A percentile compares a stretch with the other conserved stretches of the same genome.
These are phyloP conservation scores for Medicago lupulina DNA, from an alignment of 306 rosid genomes.

Conservation along the genomic window DNA sequence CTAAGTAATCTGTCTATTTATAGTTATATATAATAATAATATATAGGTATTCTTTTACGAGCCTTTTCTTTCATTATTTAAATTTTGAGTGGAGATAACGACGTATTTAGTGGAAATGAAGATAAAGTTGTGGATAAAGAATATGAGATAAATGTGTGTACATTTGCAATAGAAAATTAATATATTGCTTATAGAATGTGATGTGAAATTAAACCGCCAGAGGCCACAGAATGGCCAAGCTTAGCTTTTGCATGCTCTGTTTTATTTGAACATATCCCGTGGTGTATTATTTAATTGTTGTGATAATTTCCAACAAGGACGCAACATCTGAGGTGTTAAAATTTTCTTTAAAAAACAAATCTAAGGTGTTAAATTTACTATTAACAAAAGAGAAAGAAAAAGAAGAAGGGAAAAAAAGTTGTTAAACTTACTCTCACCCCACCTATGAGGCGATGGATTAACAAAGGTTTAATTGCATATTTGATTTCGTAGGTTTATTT, in stretches of 20 bases:
- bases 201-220: constrained; percentile 33
- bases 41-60: too few species aligned
- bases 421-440: too few species aligned
- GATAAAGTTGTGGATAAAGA: constrained; percentile 41
- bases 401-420: too few species aligned
- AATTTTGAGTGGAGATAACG: constrained; percentile 31
- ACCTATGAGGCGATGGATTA: too few species aligned
- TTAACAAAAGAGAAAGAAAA: too few species aligned
- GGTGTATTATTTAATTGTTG: constrained; percentile 42
- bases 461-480: too few species aligned
- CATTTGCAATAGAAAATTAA: not conserved
- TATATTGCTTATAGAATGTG: not conserved
- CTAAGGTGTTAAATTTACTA: too few species aligned
- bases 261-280: constrained; percentile 41
- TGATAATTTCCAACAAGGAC: constrained; percentile 35
- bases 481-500: too few species aligned
- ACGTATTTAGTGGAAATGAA: constrained; percentile 14
- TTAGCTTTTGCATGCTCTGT: constrained; percentile 20
- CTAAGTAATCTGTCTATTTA: too few species aligned
- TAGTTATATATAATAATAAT: too few species aligned
- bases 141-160: constrained; percentile 26
- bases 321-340: constrained; percentile 20
- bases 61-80: not conserved
- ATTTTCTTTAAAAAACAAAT: too few species aligned
- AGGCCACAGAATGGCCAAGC: constrained; percentile 32